Conservation (phyloP, 164 flowering plant species). For the Magnolia kwangsiensis region DNA sequence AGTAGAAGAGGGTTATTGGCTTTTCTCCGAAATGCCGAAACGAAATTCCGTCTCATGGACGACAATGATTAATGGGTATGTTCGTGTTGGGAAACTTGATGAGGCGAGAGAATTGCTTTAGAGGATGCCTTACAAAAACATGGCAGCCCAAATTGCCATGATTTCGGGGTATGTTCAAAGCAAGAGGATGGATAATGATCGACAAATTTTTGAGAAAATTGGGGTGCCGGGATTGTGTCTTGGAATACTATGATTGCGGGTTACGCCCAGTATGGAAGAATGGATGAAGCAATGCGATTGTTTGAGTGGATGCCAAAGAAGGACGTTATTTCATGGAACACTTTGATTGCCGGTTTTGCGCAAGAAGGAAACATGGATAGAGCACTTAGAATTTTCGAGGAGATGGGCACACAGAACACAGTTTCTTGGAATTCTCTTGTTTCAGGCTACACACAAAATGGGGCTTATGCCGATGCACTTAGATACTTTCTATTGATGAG, state of each 20-base stretch:
- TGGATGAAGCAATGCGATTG: constrained; percentile 15
- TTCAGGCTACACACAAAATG: constrained; percentile 16
- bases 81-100: constrained; percentile 11
- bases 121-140: constrained; percentile 15
- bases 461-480: constrained; percentile 13
- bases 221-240: constrained; percentile 11
- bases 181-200: constrained; percentile 17
- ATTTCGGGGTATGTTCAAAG: constrained; percentile 13
- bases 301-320: constrained; percentile 14
- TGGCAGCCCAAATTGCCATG: constrained; percentile 14
- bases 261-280: constrained; percentile 13
- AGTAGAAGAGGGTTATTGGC: neutral
- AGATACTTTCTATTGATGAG: constrained; percentile 12
- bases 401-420: constrained; percentile 48
- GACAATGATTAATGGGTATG: constrained; percentile 11
- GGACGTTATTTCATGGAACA: constrained; percentile 14
- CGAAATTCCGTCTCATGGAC: constrained; percentile 9
- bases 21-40: constrained; percentile 5
- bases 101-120: constrained; percentile 13
- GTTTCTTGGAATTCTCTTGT: constrained; percentile 17
- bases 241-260: constrained; percentile 17
- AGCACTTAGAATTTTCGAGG: constrained; percentile 6
- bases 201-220: constrained; percentile 9
- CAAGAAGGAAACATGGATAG: constrained; percentile 11
- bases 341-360: constrained; percentile 9